Conservation (phyloP, 306 rosid genomes). For the Luffa aegyptiaca region DNA sequence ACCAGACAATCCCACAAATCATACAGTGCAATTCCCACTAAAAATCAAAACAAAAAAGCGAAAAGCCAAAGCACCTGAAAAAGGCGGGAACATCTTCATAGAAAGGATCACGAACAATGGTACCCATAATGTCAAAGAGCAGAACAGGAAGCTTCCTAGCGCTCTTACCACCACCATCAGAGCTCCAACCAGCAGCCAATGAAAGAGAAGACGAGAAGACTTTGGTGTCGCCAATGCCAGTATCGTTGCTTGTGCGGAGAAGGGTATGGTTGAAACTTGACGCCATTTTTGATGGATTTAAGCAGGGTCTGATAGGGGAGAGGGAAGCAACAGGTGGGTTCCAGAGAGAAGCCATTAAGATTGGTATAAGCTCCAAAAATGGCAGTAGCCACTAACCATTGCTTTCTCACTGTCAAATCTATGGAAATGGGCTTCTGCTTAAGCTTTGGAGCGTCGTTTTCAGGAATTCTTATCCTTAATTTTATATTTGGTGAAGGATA, state of each 20-base stretch:
- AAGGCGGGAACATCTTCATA: slow-evolving; percentile 74
- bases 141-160: slow-evolving; percentile 61
- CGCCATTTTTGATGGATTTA: background rate
- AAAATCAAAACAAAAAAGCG: background rate
- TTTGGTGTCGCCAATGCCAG: background rate
- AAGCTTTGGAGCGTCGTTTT: background rate
- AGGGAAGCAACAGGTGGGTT: slow-evolving; percentile 1
- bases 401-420: background rate
- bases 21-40: background rate
- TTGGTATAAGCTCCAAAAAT: background rate
- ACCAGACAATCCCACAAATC: background rate
- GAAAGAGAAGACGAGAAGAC: slow-evolving; percentile 7
- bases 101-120: slow-evolving; percentile 92
- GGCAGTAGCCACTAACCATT: background rate
- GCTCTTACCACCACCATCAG: background rate
- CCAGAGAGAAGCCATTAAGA: slow-evolving; percentile 6
- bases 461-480: background rate
- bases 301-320: background rate
- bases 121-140: slow-evolving; percentile 90
- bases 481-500: background rate
- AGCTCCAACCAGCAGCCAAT: background rate
- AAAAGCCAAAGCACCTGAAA: slow-evolving; percentile 40
- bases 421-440: background rate
- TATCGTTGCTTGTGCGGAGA: background rate
- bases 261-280: slow-evolving; percentile 4